Evolutionary conservation across 2,329 filamentous ascomycete species (phyloP).

Genomic region (Apiospora koreana): DNA sequence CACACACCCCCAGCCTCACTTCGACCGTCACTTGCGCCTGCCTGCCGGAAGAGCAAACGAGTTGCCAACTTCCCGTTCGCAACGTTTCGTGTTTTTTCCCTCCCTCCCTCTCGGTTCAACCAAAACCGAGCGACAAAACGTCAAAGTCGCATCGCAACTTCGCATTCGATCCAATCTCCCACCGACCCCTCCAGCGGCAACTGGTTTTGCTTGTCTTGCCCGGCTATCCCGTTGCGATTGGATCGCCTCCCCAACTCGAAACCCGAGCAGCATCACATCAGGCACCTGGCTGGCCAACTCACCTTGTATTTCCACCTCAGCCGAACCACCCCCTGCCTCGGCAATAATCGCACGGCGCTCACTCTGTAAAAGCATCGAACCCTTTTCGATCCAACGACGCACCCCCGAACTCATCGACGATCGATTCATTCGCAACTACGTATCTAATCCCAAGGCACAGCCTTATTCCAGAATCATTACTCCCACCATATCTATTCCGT

Average conservation of each 20-base stretch:
- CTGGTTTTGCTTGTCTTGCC: constrained; percentile 6
- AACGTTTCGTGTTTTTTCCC: neutral
- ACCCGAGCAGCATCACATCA: neutral
- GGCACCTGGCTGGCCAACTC: constrained; percentile 7
- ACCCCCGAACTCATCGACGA: constrained; percentile 1
- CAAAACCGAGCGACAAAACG: constrained; percentile 2
- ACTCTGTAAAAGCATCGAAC: neutral
- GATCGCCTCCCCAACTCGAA: constrained; percentile 1
- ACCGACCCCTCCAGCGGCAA: neutral
- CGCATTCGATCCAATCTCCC: neutral
- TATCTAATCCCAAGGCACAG: neutral
- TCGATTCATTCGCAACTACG: neutral
- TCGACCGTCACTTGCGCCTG: constrained; percentile 4
- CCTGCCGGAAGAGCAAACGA: neutral
- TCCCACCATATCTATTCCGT: neutral
- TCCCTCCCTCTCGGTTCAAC: neutral
- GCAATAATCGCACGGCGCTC: neutral
- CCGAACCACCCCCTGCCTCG: neutral
- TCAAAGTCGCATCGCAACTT: neutral
- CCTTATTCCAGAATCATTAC: neutral
- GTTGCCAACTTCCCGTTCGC: neutral
- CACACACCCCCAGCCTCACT: neutral
- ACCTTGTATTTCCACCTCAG: constrained; percentile 4
- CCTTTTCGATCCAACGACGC: neutral
- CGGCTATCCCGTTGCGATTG: neutral